These are phyloP conservation scores for Xylaria sp. DNA, from an alignment of 2,329 filamentous ascomycete species.

Conservation along the genomic window DNA sequence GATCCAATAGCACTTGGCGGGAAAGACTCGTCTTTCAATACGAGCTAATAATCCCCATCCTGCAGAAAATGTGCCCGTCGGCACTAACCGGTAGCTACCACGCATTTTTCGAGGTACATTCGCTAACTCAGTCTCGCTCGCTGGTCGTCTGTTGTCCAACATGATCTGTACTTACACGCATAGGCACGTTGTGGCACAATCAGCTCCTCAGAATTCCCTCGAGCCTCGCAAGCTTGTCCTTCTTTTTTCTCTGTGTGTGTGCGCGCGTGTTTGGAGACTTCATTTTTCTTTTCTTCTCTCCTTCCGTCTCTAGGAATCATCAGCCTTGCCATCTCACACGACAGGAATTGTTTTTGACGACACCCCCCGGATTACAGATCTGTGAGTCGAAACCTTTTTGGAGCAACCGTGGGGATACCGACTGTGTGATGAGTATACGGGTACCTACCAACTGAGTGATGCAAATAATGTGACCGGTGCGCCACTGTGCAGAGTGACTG, in stretches of 20 bases:
- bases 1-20: constrained; percentile 17
- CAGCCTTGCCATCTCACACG: constrained; percentile 22
- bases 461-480: constrained; percentile 35
- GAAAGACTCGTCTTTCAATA: constrained; percentile 25
- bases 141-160: constrained; percentile 19
- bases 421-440: constrained; percentile 14
- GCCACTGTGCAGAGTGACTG: constrained; percentile 33
- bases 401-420: background rate
- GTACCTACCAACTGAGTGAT: constrained; percentile 26
- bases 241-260: background rate
- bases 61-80: constrained; percentile 34
- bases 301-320: background rate
- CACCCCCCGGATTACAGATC: background rate
- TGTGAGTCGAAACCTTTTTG: constrained; percentile 7
- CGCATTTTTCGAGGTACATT: constrained; percentile 32
- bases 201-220: constrained; percentile 1
- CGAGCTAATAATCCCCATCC: constrained; percentile 20
- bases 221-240: background rate
- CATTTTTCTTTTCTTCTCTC: background rate
- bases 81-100: constrained; percentile 31
- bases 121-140: constrained; percentile 28
- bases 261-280: background rate
- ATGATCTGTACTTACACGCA: constrained; percentile 26
- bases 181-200: constrained; percentile 19
- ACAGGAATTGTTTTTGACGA: constrained; percentile 7